Conservation (phyloP, 176 grass and related monocot genomes). For the Cenchrus fungigraminus region DNA sequence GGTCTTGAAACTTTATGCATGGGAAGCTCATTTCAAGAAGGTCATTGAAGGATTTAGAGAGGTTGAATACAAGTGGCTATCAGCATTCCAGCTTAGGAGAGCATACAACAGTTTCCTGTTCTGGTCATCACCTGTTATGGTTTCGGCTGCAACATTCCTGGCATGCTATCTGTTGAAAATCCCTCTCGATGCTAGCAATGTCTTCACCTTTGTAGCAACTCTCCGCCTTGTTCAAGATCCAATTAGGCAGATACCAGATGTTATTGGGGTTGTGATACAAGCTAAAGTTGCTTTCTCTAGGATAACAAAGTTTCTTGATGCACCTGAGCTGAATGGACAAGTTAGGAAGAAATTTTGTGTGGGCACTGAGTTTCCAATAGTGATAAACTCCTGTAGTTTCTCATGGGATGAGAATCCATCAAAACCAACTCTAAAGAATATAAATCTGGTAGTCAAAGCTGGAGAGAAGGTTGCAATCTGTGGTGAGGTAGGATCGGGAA, state of each 20-base stretch:
- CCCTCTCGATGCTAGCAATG: conserved; percentile 82
- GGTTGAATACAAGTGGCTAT: conserved; percentile 77
- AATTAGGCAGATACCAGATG: conserved; percentile 77
- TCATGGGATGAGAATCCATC: conserved; percentile 76
- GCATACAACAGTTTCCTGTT: conserved; percentile 88
- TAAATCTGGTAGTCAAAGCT: conserved; percentile 66
- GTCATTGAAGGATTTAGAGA: conserved; percentile 76
- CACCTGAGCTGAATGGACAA: conserved; percentile 67
- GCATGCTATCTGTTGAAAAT: conserved; percentile 78
- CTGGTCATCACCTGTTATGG: conserved; percentile 90
- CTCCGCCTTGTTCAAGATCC: conserved; percentile 83
- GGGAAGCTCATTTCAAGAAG: conserved; percentile 91
- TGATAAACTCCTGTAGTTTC: conserved; percentile 66
- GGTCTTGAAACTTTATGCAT: conserved; percentile 89
- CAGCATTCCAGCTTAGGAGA: conserved; percentile 79
- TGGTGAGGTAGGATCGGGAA: conserved; percentile 95
- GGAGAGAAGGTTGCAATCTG: conserved; percentile 91
- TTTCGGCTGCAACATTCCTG: conserved; percentile 82
- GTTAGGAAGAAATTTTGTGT: conserved; percentile 35
- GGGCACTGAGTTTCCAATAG: conserved; percentile 46
- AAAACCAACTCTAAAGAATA: conserved; percentile 69
- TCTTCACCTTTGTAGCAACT: conserved; percentile 90
- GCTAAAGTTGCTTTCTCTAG: conserved; percentile 88
- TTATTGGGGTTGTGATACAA: conserved; percentile 85
- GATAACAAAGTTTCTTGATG: conserved; percentile 76